Evolutionary conservation across 2,329 filamentous ascomycete species (phyloP).

Genomic region (Colletotrichum sp.): DNA sequence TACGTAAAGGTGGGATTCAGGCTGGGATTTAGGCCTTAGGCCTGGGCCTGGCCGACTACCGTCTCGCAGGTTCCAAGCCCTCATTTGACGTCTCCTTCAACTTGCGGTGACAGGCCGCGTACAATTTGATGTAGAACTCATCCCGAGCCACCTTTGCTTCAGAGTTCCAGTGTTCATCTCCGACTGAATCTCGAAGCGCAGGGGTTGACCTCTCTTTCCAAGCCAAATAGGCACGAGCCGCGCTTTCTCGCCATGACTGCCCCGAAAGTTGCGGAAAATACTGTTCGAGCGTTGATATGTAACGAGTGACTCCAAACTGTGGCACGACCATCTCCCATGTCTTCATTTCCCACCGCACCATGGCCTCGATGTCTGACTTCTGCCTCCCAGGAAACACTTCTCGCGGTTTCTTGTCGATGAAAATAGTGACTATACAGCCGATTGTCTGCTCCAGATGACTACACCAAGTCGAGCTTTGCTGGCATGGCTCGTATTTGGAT

Average conservation of each 20-base stretch:
- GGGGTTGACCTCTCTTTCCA: background rate
- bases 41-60: too few relatives aligned
- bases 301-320: background rate
- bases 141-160: background rate
- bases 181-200: fast-evolving
- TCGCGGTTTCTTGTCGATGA: background rate
- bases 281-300: background rate
- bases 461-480: background rate
- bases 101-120: background rate
- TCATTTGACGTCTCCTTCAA: fast-evolving
- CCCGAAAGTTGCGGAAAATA: background rate
- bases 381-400: background rate
- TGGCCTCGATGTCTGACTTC: background rate
- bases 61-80: background rate
- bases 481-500: background rate
- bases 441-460: background rate
- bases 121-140: background rate
- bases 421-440: background rate
- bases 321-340: fast-evolving
- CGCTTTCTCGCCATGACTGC: background rate
- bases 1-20: background rate
- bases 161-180: background rate
- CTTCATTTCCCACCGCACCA: background rate
- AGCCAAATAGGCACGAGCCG: background rate
- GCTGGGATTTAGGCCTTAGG: too few relatives aligned